Evolutionary conservation across 75 land plant species (phyloP).

Genomic region (Pinus albicaulis): DNA sequence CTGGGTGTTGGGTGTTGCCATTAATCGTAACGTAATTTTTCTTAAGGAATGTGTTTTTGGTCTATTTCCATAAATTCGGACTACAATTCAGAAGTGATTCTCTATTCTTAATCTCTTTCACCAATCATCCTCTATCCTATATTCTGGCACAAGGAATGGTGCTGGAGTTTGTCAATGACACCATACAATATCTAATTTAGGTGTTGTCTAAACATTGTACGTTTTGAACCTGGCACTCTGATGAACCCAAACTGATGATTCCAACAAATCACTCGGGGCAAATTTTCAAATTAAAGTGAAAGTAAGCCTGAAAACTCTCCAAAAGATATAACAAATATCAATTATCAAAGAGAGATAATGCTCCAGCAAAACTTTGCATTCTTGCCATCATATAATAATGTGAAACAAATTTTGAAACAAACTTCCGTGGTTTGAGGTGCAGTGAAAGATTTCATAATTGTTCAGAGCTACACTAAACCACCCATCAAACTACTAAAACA

Average conservation of each 20-base stretch:
- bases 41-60: neutral
- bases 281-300: too few relatives aligned
- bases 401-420: neutral
- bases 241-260: too few relatives aligned
- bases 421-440: neutral
- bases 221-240: too few relatives aligned
- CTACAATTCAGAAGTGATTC: too few relatives aligned
- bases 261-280: too few relatives aligned
- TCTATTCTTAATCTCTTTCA: neutral
- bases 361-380: neutral
- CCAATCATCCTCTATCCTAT: neutral
- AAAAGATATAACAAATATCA: neutral
- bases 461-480: neutral
- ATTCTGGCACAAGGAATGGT: neutral
- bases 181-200: neutral
- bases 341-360: neutral
- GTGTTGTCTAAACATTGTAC: too few relatives aligned
- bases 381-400: neutral
- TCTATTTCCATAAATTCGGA: neutral
- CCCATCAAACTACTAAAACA: neutral
- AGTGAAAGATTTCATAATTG: neutral
- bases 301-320: too few relatives aligned
- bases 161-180: neutral
- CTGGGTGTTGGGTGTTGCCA: neutral
- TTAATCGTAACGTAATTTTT: neutral